Evolutionary conservation across 139 green algal species (phyloP).

Genomic region (Mychonastes homosphaera): DNA sequence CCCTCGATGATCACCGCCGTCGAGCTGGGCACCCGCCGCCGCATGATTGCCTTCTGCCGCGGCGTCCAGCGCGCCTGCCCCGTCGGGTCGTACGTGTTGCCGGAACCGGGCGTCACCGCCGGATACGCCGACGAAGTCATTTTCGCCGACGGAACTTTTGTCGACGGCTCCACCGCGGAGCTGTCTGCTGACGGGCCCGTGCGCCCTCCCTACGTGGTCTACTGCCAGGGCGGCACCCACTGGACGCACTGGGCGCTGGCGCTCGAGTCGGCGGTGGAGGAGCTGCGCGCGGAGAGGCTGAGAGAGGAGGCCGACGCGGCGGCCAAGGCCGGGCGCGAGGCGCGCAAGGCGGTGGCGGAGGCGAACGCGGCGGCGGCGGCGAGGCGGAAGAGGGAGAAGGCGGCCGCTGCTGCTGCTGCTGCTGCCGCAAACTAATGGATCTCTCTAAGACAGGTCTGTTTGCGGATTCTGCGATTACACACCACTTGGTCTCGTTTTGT

Average conservation of each 20-base stretch:
- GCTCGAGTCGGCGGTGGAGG: conserved; percentile 42
- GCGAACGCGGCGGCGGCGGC: neutral
- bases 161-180: conserved; percentile 86
- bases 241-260: conserved; percentile 81
- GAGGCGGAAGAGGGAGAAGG: neutral
- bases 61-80: conserved; percentile 71
- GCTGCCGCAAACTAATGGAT: conserved; percentile 11
- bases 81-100: conserved; percentile 79
- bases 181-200: conserved; percentile 84
- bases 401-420: conserved; percentile 6
- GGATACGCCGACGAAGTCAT: conserved; percentile 87
- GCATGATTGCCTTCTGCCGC: conserved; percentile 76
- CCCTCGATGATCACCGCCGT: conserved; percentile 82
- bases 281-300: conserved; percentile 11
- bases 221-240: conserved; percentile 78
- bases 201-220: conserved; percentile 77
- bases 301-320: neutral
- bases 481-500: too few relatives aligned
- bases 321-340: neutral
- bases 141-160: conserved; percentile 93
- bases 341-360: conserved; percentile 2
- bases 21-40: conserved; percentile 45
- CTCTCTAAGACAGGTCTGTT: neutral
- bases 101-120: conserved; percentile 71
- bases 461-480: neutral